phyloP scores from a whole-genome alignment of 345 rosid genomes.

The Camelina sativa region DNA sequence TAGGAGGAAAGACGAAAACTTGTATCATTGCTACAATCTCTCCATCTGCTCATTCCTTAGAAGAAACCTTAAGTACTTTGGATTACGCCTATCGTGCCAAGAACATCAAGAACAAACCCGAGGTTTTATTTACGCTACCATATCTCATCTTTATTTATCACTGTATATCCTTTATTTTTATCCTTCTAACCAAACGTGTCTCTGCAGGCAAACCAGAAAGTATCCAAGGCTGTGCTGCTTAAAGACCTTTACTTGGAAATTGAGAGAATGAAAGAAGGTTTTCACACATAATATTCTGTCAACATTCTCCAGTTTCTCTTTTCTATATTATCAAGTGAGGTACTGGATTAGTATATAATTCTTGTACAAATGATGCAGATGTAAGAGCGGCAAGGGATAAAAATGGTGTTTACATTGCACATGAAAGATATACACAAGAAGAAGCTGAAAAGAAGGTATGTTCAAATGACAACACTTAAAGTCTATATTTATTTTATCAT shows the following conservation, averaged over 20 bases:
- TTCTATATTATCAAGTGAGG: background rate
- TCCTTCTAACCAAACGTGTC: constrained; percentile 20
- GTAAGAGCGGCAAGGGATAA: constrained; percentile 92
- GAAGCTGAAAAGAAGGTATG: constrained; percentile 93
- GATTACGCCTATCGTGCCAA: constrained; percentile 95
- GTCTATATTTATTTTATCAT: background rate
- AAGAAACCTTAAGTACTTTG: constrained; percentile 92
- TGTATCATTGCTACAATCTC: constrained; percentile 96
- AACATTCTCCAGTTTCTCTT: background rate
- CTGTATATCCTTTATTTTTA: background rate
- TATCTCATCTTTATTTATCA: background rate
- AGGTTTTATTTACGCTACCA: constrained; percentile 55
- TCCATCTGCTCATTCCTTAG: constrained; percentile 81
- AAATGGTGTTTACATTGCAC: constrained; percentile 87
- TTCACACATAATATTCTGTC: background rate
- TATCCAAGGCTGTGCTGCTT: constrained; percentile 81
- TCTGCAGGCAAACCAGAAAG: constrained; percentile 90
- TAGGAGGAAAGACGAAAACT: constrained; percentile 97
- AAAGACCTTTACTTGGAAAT: constrained; percentile 89
- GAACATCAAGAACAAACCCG: constrained; percentile 91
- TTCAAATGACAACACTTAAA: background rate
- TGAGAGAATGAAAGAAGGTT: constrained; percentile 94
- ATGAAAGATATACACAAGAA: constrained; percentile 79
- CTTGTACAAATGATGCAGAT: constrained; percentile 53
- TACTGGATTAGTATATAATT: background rate